Base-by-base conservation (phyloP, 345 rosid genomes). In the Citrus australasica region DNA sequence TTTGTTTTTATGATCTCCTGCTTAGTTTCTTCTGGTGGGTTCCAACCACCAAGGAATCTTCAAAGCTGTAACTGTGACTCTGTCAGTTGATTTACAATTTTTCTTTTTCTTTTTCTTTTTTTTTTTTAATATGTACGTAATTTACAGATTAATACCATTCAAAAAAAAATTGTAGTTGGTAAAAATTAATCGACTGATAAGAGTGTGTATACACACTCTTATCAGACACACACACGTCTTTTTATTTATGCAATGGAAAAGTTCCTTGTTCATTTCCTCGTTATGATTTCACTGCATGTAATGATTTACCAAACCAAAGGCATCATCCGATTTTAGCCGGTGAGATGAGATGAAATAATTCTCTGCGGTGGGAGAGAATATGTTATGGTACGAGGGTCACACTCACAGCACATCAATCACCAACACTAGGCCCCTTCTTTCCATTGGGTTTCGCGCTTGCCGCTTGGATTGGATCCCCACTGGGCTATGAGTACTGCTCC, bases 11-110 rank as follows among this genome's bases (percentile, higher is more conserved):
- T 27, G 37, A 28, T 51, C 25, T 28, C 38, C 16, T 17, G 37
- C 75, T 53, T 10, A 46, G 25, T 38, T 1, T 69, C 73, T 46
- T 25, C 59, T 46, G 35, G 59, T 69, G 59, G 73, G 37, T 46
- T 42, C 59, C 73, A 69, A 25, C 59, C 24, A 21, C 40, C 42
- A 21, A 22, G 73, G 78, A 79, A 79, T 79, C 67, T 73, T 58
- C 66, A 56, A 78, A 25, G 51, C 67, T 73, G 75, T 27, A 22
- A 32, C 35, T 16, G 73, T 27, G 58, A 46, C 8, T 69, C 27
- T 71, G 75, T 71, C 75, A 71, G 75, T 22, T 46, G 13, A 46
- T 46, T 46, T 46, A 46, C 17, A 46, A 46, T 46, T 11, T 35
- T 35, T 33, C 37, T 35, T 42, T 42, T 11, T 40, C 10, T 37